Evolutionary conservation across 176 grass and related monocot genomes (phyloP).

Genomic region (Eremochloa ophiuroides): DNA sequence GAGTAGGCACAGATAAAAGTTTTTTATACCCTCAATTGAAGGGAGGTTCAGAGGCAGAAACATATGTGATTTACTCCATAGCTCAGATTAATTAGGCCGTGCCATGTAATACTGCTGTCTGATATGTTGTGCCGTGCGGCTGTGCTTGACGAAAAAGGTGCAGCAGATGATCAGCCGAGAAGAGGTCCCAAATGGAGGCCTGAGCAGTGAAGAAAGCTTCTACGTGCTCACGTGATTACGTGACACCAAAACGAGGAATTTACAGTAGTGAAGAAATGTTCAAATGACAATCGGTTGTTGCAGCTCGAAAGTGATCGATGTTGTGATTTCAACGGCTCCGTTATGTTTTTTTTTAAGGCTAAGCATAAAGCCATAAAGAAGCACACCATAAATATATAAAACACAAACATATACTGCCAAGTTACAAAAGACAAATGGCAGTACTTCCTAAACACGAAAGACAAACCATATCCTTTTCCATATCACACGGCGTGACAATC

Average conservation of each 20-base stretch:
- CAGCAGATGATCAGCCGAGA: not conserved
- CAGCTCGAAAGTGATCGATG: not conserved
- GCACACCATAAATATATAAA: not conserved
- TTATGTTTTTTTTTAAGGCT: too few species aligned
- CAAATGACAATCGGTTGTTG: not conserved
- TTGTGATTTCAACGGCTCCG: not conserved
- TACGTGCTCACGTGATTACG: not conserved
- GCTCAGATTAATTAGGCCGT: too few species aligned
- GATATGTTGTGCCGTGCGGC: too few species aligned
- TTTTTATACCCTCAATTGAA: not conserved
- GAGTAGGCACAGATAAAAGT: not conserved
- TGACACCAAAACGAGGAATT: slow-evolving; percentile 1
- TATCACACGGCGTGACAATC: not conserved
- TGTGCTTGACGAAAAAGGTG: not conserved
- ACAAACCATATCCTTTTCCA: not conserved
- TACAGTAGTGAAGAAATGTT: slow-evolving; percentile 16
- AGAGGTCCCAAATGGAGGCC: not conserved
- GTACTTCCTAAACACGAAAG: not conserved
- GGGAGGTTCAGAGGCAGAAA: not conserved
- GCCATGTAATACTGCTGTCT: too few species aligned
- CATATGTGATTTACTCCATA: too few species aligned
- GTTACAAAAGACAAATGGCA: not conserved
- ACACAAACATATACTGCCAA: not conserved
- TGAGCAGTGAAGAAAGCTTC: slow-evolving; percentile 27
- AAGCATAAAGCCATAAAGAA: not conserved